A percentile compares a stretch with the other conserved stretches of the same genome.
Conservation (phyloP, 176 grass and related monocot genomes). For the Oryza punctata region DNA sequence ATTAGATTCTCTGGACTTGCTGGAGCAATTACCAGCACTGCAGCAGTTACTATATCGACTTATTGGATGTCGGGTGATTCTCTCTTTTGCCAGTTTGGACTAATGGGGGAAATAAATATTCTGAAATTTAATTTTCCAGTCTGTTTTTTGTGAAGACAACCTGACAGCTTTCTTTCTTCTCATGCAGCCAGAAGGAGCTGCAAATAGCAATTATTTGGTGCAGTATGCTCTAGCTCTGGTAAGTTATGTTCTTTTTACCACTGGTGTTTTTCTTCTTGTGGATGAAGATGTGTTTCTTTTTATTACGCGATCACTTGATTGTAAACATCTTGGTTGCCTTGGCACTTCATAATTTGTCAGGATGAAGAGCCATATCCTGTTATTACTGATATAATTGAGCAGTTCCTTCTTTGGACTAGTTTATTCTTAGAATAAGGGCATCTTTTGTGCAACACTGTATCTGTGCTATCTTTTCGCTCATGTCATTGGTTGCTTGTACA, state of each 20-base stretch:
- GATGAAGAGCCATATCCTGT: constrained; percentile 12
- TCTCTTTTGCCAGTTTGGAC: constrained; percentile 40
- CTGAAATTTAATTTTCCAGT: not conserved
- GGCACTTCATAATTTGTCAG: not conserved
- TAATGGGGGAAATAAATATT: not conserved
- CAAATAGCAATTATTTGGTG: constrained; percentile 80
- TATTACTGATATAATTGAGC: not conserved
- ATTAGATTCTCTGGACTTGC: constrained; percentile 69
- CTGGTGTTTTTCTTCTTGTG: constrained; percentile 6
- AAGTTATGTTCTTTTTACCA: constrained; percentile 25
- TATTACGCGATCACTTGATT: not conserved
- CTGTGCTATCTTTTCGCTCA: not conserved
- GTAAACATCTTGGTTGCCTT: not conserved
- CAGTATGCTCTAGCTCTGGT: constrained; percentile 91
- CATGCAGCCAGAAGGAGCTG: constrained; percentile 81
- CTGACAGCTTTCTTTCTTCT: constrained; percentile 29
- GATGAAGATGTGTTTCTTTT: constrained; percentile 8
- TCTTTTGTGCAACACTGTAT: not conserved
- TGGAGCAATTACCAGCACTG: constrained; percentile 88
- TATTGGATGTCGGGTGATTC: constrained; percentile 81
- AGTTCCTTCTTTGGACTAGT: not conserved
- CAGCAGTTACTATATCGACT: constrained; percentile 95
- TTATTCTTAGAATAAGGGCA: constrained; percentile 9
- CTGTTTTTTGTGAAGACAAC: constrained; percentile 14
- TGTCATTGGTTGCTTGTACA: not conserved